These are phyloP conservation scores for Saccharomyces eubayanus DNA, from an alignment of 805 yeast species.

Conservation along the genomic window DNA sequence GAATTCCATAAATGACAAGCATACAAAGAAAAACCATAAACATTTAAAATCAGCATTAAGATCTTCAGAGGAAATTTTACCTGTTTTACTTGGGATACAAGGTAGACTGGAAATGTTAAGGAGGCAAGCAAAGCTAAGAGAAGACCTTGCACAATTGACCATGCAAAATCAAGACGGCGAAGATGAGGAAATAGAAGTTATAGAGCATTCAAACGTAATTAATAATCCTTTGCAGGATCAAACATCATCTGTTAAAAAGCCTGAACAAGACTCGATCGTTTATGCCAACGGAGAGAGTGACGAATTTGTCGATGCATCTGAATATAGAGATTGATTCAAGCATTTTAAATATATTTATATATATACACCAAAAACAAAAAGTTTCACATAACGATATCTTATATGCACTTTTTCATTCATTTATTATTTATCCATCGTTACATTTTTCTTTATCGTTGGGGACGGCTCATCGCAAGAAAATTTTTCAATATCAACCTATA, in stretches of 20 bases:
- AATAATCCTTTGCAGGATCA: conserved; percentile 21
- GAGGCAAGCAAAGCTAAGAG: conserved; percentile 67
- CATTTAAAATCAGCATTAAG: conserved; percentile 49
- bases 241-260: conserved; percentile 16
- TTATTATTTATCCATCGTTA: not conserved
- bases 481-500: not conserved
- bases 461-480: conserved; percentile 3
- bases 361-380: conserved; percentile 7
- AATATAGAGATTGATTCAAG: conserved; percentile 17
- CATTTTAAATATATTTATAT: not conserved
- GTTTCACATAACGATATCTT: conserved; percentile 6
- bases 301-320: conserved; percentile 35
- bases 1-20: conserved; percentile 26
- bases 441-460: not conserved
- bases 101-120: conserved; percentile 75
- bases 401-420: not conserved
- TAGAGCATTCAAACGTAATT: conserved; percentile 18
- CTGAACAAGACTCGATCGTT: conserved; percentile 29
- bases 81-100: conserved; percentile 67
- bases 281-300: conserved; percentile 41
- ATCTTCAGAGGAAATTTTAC: conserved; percentile 50
- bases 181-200: conserved; percentile 27
- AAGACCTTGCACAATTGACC: conserved; percentile 36
- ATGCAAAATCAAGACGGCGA: conserved; percentile 28
- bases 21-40: conserved; percentile 38